A percentile compares a stretch with the other conserved stretches of the same genome.
Conservation (phyloP, 2,329 filamentous ascomycete species). For the Macroventuria anomochaeta region DNA sequence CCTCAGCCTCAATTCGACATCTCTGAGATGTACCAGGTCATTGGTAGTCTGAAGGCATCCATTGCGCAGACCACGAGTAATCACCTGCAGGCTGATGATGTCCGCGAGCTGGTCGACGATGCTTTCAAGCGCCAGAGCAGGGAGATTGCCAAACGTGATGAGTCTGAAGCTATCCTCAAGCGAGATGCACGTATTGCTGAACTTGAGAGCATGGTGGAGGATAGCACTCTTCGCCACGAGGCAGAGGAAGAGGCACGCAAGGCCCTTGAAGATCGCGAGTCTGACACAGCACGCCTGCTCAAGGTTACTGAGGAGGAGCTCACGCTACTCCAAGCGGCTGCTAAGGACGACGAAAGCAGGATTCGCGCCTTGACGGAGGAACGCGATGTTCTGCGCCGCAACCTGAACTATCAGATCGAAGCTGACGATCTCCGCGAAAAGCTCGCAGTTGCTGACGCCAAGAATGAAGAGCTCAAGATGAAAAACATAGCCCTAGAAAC, state of each 20-base stretch:
- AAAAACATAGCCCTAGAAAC: conserved; percentile 40
- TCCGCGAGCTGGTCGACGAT: conserved; percentile 46
- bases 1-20: conserved; percentile 47
- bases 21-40: conserved; percentile 55
- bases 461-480: conserved; percentile 65
- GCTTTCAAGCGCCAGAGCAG: conserved; percentile 45
- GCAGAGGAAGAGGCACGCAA: conserved; percentile 53
- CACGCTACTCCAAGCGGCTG: conserved; percentile 52
- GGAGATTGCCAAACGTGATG: conserved; percentile 39
- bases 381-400: conserved; percentile 48
- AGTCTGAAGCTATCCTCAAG: conserved; percentile 40
- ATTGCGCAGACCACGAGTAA: conserved; percentile 55
- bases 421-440: conserved; percentile 58
- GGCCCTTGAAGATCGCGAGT: conserved; percentile 53
- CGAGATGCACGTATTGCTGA: conserved; percentile 45
- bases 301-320: conserved; percentile 59
- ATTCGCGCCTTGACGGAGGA: conserved; percentile 53
- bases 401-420: conserved; percentile 47
- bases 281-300: conserved; percentile 53
- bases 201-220: conserved; percentile 45
- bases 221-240: conserved; percentile 44
- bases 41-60: conserved; percentile 57
- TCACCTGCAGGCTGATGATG: conserved; percentile 55
- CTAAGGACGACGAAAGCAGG: conserved; percentile 52
- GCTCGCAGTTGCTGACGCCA: conserved; percentile 59